These are phyloP conservation scores for Tephrocybe sp. DNA, from an alignment of 768 basidiomycete species.

Conservation along the genomic window DNA sequence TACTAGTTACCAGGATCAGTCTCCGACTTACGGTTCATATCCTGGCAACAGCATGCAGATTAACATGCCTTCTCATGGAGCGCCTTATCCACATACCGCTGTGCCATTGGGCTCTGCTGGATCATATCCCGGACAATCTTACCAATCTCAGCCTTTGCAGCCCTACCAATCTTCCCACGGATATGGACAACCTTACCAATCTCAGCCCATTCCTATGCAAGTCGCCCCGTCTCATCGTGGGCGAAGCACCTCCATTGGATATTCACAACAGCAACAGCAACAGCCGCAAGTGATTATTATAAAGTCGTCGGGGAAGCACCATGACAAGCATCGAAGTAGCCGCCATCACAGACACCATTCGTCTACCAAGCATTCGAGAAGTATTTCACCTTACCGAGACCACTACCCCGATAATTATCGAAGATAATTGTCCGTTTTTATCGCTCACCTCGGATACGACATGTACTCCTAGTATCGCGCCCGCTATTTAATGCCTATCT, in stretches of 20 bases:
- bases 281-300: conserved; percentile 29
- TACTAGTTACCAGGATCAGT: conserved; percentile 7
- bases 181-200: background rate
- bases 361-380: conserved; percentile 26
- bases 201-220: conserved; percentile 20
- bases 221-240: conserved; percentile 21
- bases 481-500: background rate
- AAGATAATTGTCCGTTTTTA: background rate
- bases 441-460: background rate
- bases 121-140: conserved; percentile 21
- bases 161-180: background rate
- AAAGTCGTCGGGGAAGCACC: conserved; percentile 22
- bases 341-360: conserved; percentile 9
- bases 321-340: conserved; percentile 30
- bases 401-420: conserved; percentile 13
- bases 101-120: conserved; percentile 20
- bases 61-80: conserved; percentile 20
- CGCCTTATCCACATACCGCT: conserved; percentile 20
- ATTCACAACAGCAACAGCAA: conserved; percentile 23
- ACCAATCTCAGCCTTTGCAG: background rate
- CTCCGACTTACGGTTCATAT: conserved; percentile 22
- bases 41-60: conserved; percentile 18
- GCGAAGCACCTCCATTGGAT: conserved; percentile 34
- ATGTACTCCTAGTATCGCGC: background rate
- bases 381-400: conserved; percentile 20